phyloP scores from a whole-genome alignment of 2,329 filamentous ascomycete species.

The Cytospora piceicola region DNA sequence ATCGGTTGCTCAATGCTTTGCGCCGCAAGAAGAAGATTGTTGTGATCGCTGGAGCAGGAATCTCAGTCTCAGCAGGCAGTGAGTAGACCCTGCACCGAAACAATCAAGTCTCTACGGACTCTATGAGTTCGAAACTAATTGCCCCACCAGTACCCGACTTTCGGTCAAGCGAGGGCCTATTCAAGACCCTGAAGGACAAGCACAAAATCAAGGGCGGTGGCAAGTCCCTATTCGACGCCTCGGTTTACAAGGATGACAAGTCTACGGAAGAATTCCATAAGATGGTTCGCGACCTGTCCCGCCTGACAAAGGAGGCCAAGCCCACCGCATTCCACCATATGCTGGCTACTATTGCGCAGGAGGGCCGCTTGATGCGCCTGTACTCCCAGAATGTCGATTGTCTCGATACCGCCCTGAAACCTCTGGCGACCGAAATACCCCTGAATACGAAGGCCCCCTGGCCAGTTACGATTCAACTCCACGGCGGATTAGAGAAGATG shows the following conservation, averaged over 20 bases:
- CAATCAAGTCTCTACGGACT: conserved; percentile 6
- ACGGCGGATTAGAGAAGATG: conserved; percentile 94
- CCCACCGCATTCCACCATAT: conserved; percentile 93
- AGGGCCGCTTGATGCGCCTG: conserved; percentile 83
- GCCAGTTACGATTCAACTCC: conserved; percentile 91
- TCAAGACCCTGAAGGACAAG: conserved; percentile 80
- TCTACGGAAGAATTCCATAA: conserved; percentile 91
- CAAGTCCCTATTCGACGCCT: conserved; percentile 95
- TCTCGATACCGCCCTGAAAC: conserved; percentile 82
- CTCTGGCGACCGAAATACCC: conserved; percentile 79
- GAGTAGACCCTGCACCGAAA: conserved; percentile 47
- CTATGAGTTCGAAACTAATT: conserved; percentile 18
- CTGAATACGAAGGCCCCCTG: conserved; percentile 84
- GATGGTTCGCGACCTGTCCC: conserved; percentile 90
- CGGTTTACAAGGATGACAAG: conserved; percentile 90
- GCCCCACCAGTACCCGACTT: conserved; percentile 80
- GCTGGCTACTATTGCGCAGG: conserved; percentile 83
- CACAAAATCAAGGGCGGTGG: conserved; percentile 92
- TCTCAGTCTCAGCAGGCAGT: conserved; percentile 94
- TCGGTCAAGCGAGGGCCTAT: conserved; percentile 86
- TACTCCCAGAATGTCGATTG: conserved; percentile 98
- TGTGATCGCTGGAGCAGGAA: conserved; percentile 93
- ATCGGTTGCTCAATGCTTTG: conserved; percentile 73
- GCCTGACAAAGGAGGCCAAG: conserved; percentile 74
- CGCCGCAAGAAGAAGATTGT: conserved; percentile 95